A percentile compares a stretch with the other conserved stretches of the same genome.
These are phyloP conservation scores for Vitis hybrid DNA, from an alignment of 177 flowering plant genomes.

Conservation along the genomic window DNA sequence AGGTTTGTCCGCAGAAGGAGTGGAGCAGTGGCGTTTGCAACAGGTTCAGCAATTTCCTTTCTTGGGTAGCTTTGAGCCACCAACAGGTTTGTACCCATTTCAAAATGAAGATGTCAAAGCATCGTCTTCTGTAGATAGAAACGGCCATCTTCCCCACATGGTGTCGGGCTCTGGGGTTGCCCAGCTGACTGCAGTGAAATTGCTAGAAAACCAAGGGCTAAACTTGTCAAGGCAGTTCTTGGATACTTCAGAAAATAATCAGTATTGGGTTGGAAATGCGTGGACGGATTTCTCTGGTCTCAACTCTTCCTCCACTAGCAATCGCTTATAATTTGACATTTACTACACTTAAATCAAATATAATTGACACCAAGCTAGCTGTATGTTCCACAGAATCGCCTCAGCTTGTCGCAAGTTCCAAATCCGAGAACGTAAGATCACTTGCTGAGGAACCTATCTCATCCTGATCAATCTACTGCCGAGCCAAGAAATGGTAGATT, in stretches of 20 bases:
- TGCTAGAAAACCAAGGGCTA: constrained; percentile 19
- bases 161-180: constrained; percentile 20
- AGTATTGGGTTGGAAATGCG: constrained; percentile 19
- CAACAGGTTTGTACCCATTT: constrained; percentile 11
- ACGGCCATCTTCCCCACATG: constrained; percentile 2
- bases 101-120: constrained; percentile 14
- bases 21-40: constrained; percentile 13
- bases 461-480: neutral
- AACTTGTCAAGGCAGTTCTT: constrained; percentile 14
- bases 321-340: constrained; percentile 14
- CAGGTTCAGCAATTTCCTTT: constrained; percentile 31
- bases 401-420: neutral
- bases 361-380: neutral
- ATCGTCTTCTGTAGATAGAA: constrained; percentile 12
- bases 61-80: constrained; percentile 12
- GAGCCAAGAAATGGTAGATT: neutral
- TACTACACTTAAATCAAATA: neutral
- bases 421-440: neutral
- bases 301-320: constrained; percentile 22
- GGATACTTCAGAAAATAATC: constrained; percentile 18
- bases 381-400: too few relatives aligned
- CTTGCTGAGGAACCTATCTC: neutral
- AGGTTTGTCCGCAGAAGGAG: constrained; percentile 6
- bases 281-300: constrained; percentile 33
- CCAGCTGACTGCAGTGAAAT: constrained; percentile 22